Percentiles rank a stretch among this genome's conserved stretches.
phyloP scores from a whole-genome alignment of 1,284 basidiomycete genomes.

The Rhizoctonia solani region DNA sequence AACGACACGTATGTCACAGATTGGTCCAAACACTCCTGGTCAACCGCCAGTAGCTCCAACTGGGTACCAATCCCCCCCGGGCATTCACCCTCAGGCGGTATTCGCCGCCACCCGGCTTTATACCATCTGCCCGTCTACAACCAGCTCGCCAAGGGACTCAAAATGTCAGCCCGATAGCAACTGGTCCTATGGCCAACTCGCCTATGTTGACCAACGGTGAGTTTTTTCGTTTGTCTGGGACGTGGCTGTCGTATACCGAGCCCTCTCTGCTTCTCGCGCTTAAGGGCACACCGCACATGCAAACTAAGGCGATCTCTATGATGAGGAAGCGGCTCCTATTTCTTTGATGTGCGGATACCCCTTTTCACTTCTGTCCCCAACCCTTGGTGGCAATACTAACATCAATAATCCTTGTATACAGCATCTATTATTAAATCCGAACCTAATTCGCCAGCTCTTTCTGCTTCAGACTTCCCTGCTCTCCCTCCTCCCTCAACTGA shows the following conservation, averaged over 20 bases:
- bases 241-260: conserved; percentile 34
- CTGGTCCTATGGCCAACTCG: conserved; percentile 1
- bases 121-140: conserved; percentile 21
- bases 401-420: conserved; percentile 44
- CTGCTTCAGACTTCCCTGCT: conserved; percentile 73
- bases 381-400: conserved; percentile 70
- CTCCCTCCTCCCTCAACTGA: conserved; percentile 45
- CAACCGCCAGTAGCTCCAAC: neutral
- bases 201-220: conserved; percentile 36
- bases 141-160: conserved; percentile 9
- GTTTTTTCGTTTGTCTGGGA: conserved; percentile 31
- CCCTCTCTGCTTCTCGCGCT: conserved; percentile 36
- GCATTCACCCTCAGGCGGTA: conserved; percentile 66
- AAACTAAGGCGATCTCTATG: conserved; percentile 31
- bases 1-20: neutral
- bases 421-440: conserved; percentile 47
- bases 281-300: conserved; percentile 35
- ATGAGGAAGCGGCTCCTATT: neutral
- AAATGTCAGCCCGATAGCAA: neutral
- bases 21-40: neutral
- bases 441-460: conserved; percentile 51
- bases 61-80: neutral
- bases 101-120: conserved; percentile 36
- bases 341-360: conserved; percentile 31
- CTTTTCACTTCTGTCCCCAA: conserved; percentile 51